Evolutionary conservation across 441 rosid genomes (phyloP).

Genomic region (Omphalea diandra): DNA sequence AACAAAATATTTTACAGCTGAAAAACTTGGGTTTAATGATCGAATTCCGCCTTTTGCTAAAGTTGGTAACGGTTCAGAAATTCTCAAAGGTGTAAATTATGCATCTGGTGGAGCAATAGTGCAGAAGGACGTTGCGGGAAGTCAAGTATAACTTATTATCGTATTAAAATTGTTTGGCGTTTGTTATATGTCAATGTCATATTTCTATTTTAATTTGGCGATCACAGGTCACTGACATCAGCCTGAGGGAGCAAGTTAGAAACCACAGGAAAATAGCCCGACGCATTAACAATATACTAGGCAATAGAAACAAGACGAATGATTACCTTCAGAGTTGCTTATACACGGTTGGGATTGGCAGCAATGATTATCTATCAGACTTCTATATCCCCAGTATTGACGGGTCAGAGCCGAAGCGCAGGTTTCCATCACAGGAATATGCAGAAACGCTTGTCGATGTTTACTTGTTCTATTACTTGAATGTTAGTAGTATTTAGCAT

Average conservation of each 20-base stretch:
- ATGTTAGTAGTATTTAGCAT: neutral
- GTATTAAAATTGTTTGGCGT: no score
- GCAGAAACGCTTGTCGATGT: conserved; percentile 11
- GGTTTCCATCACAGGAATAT: neutral
- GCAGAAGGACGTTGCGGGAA: conserved; percentile 26
- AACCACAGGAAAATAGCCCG: conserved; percentile 4
- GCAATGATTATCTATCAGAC: conserved; percentile 7
- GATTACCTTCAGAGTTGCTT: conserved; percentile 1
- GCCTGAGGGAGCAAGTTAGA: neutral
- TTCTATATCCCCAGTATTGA: neutral
- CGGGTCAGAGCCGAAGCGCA: conserved; percentile 4
- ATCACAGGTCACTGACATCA: conserved; percentile 5
- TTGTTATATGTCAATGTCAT: neutral
- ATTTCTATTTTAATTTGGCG: neutral
- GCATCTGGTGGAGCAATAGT: conserved; percentile 31
- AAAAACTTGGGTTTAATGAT: conserved; percentile 30
- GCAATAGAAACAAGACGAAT: neutral
- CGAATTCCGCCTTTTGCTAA: conserved; percentile 28
- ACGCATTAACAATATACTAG: neutral
- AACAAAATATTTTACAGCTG: conserved; percentile 22
- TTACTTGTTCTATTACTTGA: conserved; percentile 10
- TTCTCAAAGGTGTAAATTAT: conserved; percentile 35
- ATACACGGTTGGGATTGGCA: conserved; percentile 8
- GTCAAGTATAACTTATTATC: conserved; percentile 11
- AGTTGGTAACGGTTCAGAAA: conserved; percentile 7